Conservation (phyloP, 208 protist genomes). For the Acanthamoeba sp. region DNA sequence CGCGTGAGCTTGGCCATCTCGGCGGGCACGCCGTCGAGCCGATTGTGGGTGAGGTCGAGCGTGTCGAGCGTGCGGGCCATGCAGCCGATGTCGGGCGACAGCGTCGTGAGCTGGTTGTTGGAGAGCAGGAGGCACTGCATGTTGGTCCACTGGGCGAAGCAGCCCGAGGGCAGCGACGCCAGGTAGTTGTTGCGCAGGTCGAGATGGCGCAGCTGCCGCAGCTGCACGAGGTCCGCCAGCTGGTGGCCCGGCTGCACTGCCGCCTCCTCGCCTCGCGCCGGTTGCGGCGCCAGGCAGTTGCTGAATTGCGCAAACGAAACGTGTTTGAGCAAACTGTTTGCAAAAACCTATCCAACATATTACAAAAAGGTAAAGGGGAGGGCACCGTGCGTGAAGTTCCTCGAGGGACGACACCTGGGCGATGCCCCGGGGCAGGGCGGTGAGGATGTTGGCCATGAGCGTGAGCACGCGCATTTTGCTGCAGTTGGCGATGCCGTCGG, state of each 20-base stretch:
- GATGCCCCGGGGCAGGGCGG: not conserved
- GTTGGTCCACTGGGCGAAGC: not conserved
- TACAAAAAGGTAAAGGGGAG: not conserved
- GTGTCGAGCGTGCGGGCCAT: not conserved
- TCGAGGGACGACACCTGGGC: not conserved
- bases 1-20: slow-evolving; percentile 33
- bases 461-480: not conserved
- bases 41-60: slow-evolving; percentile 5
- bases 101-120: not conserved
- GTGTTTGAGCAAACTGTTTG: too few species aligned
- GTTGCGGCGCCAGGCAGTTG: not conserved
- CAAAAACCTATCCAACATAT: too few species aligned
- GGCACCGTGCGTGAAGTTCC: not conserved
- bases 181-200: too few species aligned
- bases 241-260: not conserved
- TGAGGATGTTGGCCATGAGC: not conserved
- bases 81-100: not conserved
- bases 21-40: not conserved
- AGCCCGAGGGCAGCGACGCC: not conserved
- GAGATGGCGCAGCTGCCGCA: not conserved
- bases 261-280: not conserved
- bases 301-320: too few species aligned
- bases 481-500: slow-evolving; percentile 4
- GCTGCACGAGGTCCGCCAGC: not conserved
- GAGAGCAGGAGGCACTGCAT: not conserved